phyloP scores from a whole-genome alignment of 129 eudicot genomes.

The Helianthus tuberosus region DNA sequence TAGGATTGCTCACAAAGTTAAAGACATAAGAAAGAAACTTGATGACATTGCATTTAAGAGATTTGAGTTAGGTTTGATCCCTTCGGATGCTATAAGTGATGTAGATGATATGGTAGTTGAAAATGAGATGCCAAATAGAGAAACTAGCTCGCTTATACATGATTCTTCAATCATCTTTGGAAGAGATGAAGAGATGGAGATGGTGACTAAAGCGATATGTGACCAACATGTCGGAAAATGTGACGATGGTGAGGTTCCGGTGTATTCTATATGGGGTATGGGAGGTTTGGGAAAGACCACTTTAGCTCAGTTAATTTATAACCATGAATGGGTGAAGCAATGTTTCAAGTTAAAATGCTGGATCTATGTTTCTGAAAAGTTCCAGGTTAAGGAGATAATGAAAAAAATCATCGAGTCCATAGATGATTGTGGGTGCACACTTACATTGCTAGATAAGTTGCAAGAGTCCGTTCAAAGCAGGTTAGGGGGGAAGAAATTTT shows the following conservation, averaged over 20 bases:
- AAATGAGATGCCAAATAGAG: neutral
- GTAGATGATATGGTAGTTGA: neutral
- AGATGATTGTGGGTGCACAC: neutral
- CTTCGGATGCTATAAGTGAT: neutral
- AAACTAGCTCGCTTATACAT: neutral
- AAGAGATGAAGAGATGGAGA: neutral
- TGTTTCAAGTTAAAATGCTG: neutral
- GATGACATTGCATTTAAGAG: neutral
- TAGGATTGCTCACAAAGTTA: neutral
- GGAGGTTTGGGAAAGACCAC: constrained; percentile 21
- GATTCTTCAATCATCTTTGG: neutral
- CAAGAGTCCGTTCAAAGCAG: neutral
- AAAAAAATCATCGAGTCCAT: neutral
- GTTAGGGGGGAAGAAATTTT: constrained; percentile 23
- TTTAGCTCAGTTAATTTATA: constrained; percentile 16
- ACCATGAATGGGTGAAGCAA: neutral
- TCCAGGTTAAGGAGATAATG: neutral
- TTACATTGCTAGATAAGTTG: neutral
- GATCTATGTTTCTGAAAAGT: neutral
- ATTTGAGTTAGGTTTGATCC: neutral
- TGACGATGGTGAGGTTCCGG: neutral
- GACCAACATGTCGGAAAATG: neutral
- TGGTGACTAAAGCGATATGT: neutral
- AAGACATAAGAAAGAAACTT: neutral
- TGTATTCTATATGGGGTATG: constrained; percentile 2